Base-by-base conservation (phyloP, 2,329 filamentous ascomycete genomes). In the Pseudovirgaria hyperparasitica region DNA sequence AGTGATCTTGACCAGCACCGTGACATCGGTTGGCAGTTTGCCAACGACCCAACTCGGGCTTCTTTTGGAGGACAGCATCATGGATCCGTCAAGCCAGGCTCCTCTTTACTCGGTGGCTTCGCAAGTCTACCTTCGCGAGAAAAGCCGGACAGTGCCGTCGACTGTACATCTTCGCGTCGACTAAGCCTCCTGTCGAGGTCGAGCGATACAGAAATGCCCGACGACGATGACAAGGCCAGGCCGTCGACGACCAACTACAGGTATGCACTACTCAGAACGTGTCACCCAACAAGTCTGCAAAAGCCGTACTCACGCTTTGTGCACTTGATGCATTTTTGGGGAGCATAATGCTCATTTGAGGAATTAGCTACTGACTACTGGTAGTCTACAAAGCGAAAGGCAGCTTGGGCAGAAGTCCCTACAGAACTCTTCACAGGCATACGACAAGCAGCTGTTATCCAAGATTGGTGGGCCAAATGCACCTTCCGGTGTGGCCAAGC, bases 11-110 rank as follows among this genome's bases (percentile, higher is more conserved):
- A 61, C 39, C 50, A 60, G 35, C 71, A 70, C 19, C 61, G 67
- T 40, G 74, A 78, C 50, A 60, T 66, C 29, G 72, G 66, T 33
- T 77, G 71, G 71, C 58, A 67, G 47, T 72, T 68, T 62, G 57
- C 58, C 32, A 72, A 76, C 50, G 58, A 59, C 26, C 58, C 57
- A 23, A 59, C 56, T 32, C 51, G 61, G 27, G 48, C 52, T 26
- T 56, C 60, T 37, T 63, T 66, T 45, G 59, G 58, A 28, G 54
- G 57, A 27, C 49, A 49, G 31, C 53, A 52, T 34, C 55, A 55
- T 24, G 52, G 46, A 24, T 55, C 50, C 25, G 46, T 65, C 26
- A 66, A 58, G 42, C 53, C 58, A 29, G 61, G 58, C 32, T 60
- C 57, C 34, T 63, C 60, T 40, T 48, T 64, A 30, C 46, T 60